Base-by-base conservation (phyloP, 129 eudicot genomes). In the Chrysanthemum seticuspe region DNA sequence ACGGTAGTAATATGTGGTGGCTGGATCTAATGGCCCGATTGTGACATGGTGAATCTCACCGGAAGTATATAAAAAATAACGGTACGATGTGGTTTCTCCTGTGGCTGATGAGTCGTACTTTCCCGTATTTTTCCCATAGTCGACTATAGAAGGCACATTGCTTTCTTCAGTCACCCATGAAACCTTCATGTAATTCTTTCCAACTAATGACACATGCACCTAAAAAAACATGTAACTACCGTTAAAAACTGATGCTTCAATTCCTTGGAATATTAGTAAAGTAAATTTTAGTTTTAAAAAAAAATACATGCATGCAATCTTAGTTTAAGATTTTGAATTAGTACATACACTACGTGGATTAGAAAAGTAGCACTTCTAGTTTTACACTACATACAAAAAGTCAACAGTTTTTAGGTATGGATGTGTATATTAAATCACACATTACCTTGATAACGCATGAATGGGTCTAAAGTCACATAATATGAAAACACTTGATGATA, bases 171-270 rank as follows among this genome's bases (percentile, higher is more conserved):
- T 92, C 9, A 89, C 80, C 89, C 88, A 92, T 67, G 98, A 84
- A 5, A 92, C 82, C 54, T 87, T 87, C 89, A 87, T 80, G 48
- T 76, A 47, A 16, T 82, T 84, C 45, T 78, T 68, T 63, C 90
- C 96, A 3, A 82, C 98, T 71, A 92, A 62, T 36, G 98, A 89
- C 44, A 92, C 57, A 49, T 92, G 98, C 12, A 92, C 97, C 97
- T 92, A 67, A 40, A 40, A 40, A 7, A 40, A 40, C 10, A 40
- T 40, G 47, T 7, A 6, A 40, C 47, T 40, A 31, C 6, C 0
- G 36, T 31, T 31, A 31, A 31, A 31, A 31, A 31, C 36, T 31
- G 3, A 31, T 31, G 36, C 36, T 31, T 31, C 36, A 31, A 31
- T 31, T 31, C 36, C 6, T 31, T 29, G 0, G 34, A 5, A 31